Conservation (phyloP, 2,329 filamentous ascomycete genomes). For the Cladosporium sp. region DNA sequence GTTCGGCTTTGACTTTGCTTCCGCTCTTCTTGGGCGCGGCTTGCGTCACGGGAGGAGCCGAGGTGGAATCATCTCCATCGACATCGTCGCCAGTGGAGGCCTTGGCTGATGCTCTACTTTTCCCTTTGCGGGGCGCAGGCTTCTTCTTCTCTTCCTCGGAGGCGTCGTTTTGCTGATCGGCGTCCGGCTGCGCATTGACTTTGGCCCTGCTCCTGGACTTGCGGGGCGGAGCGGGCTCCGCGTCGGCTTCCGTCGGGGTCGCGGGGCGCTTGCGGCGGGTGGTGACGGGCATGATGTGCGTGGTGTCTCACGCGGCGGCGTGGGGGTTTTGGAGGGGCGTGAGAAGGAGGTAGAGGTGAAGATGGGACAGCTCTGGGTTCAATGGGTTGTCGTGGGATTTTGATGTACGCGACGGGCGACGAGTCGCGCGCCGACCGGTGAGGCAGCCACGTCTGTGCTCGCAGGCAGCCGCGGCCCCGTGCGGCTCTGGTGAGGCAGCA, state of each 20-base stretch:
- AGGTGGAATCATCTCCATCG: not conserved
- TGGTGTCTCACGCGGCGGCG: not conserved
- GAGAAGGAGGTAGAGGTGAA: not conserved
- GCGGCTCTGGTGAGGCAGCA: constrained; percentile 1
- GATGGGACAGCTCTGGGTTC: not conserved
- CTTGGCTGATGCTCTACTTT: not conserved
- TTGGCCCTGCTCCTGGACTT: constrained; percentile 9
- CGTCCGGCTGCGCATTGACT: not conserved
- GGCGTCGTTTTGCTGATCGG: not conserved
- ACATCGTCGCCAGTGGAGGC: not conserved
- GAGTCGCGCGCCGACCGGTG: not conserved
- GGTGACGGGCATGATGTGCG: not conserved
- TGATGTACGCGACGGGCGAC: not conserved
- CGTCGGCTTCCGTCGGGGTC: not conserved
- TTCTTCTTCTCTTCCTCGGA: not conserved
- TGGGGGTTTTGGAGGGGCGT: not conserved
- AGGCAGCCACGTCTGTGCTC: not conserved
- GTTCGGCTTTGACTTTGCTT: constrained; percentile 5
- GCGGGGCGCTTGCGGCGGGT: constrained; percentile 7
- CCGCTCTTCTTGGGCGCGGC: constrained; percentile 5
- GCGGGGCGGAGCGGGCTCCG: constrained; percentile 2
- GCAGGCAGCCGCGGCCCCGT: not conserved
- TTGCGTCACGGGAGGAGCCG: not conserved
- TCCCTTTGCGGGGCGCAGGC: not conserved
- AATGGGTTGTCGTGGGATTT: not conserved